Base-by-base conservation (phyloP, 139 green algal genomes). In the Asterochloris sp. region DNA sequence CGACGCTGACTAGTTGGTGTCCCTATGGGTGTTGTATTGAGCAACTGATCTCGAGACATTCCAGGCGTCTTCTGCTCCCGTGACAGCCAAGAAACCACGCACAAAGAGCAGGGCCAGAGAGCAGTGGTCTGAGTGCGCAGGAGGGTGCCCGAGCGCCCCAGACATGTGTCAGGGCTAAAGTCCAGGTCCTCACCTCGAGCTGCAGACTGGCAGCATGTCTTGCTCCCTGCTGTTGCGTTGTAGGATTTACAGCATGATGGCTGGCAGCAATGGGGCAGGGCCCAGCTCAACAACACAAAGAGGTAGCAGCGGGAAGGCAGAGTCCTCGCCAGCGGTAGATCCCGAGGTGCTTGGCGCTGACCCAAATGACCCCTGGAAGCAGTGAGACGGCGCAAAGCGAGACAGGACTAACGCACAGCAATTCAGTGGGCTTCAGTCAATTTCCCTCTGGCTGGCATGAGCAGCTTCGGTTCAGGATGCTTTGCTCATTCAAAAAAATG, bases 341-440 rank as follows among this genome's bases (percentile, higher is more conserved):
- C 76, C 76, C 12, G 76, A 80, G 24, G 68, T 80, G 0, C 60
- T 80, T 54, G 76, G 76, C 54, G 76, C 76, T 23, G 76, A 80
- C 61, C 60, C 76, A 69, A 80, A 80, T 54, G 76, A 80, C 60
- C 76, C 76, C 4, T 80, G 76, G 76, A 80, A 69, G 16, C n/a
- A 26, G n/a, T 64, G 29, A 78, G 60, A 69, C 11, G 38, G 38
- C 6, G 38, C 38, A 54, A 54, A 54, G 6, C 38, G 6, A 6
- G 38, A 54, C 38, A 54, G 38, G 38, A 54, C 38, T 54, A 2
- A 54, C 4, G 38, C 38, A n/a, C n/a, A n/a, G n/a, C n/a, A n/a
- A n/a, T n/a, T n/a, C n/a, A n/a, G 38, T 54, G 38, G 38, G 38
- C 38, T 10, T 10, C 38, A 6, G 38, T 54, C n/a, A 54, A 54